phyloP scores from a whole-genome alignment of 306 rosid genomes.

The Sphenostylis stenocarpa region DNA sequence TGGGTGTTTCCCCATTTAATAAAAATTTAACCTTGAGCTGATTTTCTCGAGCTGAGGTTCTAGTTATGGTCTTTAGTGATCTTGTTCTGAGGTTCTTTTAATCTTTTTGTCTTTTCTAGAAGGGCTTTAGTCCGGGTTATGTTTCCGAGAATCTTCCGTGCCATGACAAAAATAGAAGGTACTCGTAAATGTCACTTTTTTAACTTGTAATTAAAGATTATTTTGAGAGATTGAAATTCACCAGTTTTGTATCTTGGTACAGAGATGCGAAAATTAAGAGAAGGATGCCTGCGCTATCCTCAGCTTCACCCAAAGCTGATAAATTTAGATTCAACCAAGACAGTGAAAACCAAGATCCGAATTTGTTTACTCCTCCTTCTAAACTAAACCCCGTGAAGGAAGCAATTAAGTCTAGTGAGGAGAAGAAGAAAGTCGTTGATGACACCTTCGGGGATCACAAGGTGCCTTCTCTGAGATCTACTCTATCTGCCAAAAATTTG shows the following conservation, averaged over 20 bases:
- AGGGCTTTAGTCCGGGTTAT: conserved; percentile 55
- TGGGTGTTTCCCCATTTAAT: neutral
- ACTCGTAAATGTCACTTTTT: conserved; percentile 18
- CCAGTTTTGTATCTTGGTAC: neutral
- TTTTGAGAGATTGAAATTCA: neutral
- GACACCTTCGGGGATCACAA: conserved; percentile 38
- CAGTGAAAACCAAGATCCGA: conserved; percentile 76
- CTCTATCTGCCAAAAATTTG: conserved; percentile 78
- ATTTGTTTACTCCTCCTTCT: conserved; percentile 54
- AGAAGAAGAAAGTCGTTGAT: conserved; percentile 52
- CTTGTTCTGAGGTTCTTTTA: neutral
- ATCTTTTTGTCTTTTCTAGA: conserved; percentile 14
- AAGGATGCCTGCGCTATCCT: conserved; percentile 51
- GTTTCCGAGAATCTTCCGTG: conserved; percentile 51
- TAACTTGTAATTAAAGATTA: neutral
- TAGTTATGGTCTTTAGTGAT: neutral
- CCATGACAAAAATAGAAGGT: conserved; percentile 71
- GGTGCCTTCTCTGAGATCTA: conserved; percentile 63
- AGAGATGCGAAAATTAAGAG: conserved; percentile 77
- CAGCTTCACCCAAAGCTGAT: conserved; percentile 51
- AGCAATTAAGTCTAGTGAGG: conserved; percentile 71
- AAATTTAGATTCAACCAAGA: conserved; percentile 53
- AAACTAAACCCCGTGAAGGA: conserved; percentile 45
- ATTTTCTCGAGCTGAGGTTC: neutral
- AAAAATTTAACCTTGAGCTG: conserved; percentile 2